Percentiles rank a stretch among this genome's conserved stretches.
phyloP scores from a whole-genome alignment of 2,329 filamentous ascomycete genomes.

The Colletotrichum tabaci region DNA sequence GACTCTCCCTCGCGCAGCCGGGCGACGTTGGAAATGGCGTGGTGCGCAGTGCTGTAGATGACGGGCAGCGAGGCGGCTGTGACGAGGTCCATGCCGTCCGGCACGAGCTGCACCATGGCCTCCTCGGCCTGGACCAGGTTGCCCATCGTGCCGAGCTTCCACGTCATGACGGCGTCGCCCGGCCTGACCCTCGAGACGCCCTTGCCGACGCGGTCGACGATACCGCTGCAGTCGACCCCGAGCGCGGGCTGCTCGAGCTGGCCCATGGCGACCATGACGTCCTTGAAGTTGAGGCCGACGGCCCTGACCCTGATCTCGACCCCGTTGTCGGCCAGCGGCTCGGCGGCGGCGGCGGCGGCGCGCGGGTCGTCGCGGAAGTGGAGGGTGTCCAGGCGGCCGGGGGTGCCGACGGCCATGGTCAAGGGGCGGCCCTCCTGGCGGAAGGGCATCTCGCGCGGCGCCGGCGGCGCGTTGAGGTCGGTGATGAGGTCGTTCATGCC shows the following conservation, averaged over 20 bases:
- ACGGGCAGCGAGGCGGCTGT: conserved; percentile 52
- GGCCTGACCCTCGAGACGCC: conserved; percentile 48
- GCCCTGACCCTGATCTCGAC: conserved; percentile 49
- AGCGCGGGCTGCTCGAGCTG: conserved; percentile 45
- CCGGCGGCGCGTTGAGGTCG: conserved; percentile 23
- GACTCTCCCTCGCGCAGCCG: conserved; percentile 55
- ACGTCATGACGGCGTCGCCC: conserved; percentile 49
- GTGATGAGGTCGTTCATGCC: conserved; percentile 17
- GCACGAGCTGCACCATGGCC: conserved; percentile 51
- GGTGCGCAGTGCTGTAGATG: conserved; percentile 50
- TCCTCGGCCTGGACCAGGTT: conserved; percentile 44
- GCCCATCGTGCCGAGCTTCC: conserved; percentile 44
- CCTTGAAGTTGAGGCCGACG: conserved; percentile 48
- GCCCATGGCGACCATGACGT: conserved; percentile 48
- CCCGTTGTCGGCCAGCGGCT: conserved; percentile 29
- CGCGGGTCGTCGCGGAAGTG: conserved; percentile 2
- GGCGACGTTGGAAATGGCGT: conserved; percentile 46
- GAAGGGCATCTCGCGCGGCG: conserved; percentile 35
- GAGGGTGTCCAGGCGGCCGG: conserved; percentile 47
- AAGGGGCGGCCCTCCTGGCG: conserved; percentile 39
- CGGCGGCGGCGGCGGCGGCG: background rate
- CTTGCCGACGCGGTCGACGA: conserved; percentile 51
- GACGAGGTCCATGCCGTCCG: conserved; percentile 54
- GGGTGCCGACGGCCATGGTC: conserved; percentile 44
- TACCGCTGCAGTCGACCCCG: conserved; percentile 52